Evolutionary conservation across 2,329 filamentous ascomycete genomes (phyloP).

Genomic region (Fusarium coffeatum): DNA sequence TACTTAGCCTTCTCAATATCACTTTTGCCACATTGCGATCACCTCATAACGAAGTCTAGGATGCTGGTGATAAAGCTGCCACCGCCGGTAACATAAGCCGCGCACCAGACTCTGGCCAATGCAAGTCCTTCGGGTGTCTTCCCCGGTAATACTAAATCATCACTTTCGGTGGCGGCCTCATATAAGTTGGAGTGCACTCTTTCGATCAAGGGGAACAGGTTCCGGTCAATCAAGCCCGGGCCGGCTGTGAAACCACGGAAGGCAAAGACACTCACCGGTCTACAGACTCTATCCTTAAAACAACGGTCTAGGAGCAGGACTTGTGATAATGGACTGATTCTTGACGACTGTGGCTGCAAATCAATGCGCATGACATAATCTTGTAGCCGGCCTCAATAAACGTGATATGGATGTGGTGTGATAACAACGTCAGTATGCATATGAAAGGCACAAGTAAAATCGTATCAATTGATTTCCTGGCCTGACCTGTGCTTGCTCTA

Average conservation of each 20-base stretch:
- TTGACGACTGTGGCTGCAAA: constrained; percentile 5
- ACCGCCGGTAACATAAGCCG: constrained; percentile 19
- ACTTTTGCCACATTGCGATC: not conserved
- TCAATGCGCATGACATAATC: constrained; percentile 3
- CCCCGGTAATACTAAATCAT: not conserved
- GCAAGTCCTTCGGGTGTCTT: constrained; percentile 1
- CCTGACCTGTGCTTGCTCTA: constrained; percentile 42
- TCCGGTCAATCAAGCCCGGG: constrained; percentile 4
- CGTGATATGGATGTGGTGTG: not conserved
- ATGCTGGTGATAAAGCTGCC: not conserved
- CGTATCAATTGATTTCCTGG: constrained; percentile 14
- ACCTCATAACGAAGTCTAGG: not conserved
- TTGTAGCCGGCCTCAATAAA: constrained; percentile 3
- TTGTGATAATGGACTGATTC: constrained; percentile 4
- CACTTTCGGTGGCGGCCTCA: constrained; percentile 15
- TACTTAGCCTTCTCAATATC: not conserved
- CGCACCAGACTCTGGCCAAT: not conserved
- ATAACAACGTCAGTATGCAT: constrained; percentile 7
- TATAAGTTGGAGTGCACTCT: not conserved
- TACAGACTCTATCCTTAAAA: not conserved
- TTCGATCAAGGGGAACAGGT: not conserved
- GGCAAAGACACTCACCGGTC: not conserved
- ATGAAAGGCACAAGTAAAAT: not conserved
- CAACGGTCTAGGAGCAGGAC: not conserved
- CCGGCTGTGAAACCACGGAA: constrained; percentile 12